These are phyloP conservation scores for Colletotrichum sp. DNA, from an alignment of 2,329 filamentous ascomycete species.

Conservation along the genomic window DNA sequence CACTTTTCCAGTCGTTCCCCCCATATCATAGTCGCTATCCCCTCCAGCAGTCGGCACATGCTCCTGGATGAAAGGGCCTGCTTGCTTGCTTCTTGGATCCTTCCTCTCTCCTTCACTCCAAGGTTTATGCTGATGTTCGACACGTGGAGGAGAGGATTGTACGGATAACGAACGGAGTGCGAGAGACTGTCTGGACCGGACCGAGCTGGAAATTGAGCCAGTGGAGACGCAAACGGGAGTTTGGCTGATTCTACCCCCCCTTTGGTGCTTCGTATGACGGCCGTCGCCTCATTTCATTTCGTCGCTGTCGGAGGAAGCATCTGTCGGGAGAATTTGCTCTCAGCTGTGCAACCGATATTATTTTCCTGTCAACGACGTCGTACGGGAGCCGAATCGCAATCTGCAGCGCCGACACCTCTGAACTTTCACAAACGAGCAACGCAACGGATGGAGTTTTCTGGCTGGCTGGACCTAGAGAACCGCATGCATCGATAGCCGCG, in stretches of 20 bases:
- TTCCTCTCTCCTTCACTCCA: not conserved
- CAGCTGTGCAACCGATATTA: constrained; percentile 11
- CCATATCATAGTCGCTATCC: constrained; percentile 15
- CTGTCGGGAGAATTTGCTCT: not conserved
- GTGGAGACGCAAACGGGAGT: constrained; percentile 18
- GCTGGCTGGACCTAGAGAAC: not conserved
- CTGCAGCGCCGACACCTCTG: not conserved
- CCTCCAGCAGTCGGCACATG: not conserved
- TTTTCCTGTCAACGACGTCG: not conserved
- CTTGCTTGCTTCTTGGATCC: not conserved
- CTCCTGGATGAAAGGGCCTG: not conserved
- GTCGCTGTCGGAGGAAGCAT: not conserved
- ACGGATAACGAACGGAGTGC: not conserved
- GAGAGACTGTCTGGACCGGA: not conserved
- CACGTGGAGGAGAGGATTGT: constrained; percentile 12
- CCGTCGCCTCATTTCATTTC: constrained; percentile 2
- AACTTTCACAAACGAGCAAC: not conserved
- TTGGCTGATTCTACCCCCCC: not conserved
- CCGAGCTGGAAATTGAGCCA: constrained; percentile 5
- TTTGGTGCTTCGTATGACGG: constrained; percentile 10
- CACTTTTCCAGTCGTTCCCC: constrained; percentile 2
- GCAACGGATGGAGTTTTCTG: constrained; percentile 12
- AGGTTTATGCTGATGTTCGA: constrained; percentile 11
- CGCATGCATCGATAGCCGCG: constrained; percentile 20
- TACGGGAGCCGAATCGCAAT: not conserved